These are phyloP conservation scores for Aspergillus conjunctus DNA, from an alignment of 495 filamentous ascomycete species.

Conservation along the genomic window DNA sequence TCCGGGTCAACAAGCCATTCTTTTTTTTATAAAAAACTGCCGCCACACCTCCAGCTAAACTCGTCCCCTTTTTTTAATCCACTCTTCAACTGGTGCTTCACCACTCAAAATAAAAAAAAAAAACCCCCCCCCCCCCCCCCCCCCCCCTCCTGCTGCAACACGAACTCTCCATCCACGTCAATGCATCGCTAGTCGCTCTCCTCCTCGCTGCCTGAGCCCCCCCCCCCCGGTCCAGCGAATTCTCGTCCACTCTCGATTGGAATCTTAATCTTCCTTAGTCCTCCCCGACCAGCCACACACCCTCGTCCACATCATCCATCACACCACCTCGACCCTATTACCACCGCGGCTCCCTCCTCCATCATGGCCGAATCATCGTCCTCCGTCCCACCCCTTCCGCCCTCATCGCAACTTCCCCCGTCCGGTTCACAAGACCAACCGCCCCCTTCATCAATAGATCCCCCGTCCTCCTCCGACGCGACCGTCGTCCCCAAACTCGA, in stretches of 20 bases:
- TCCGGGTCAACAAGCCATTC: no score
- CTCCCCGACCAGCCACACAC: conserved; percentile 9
- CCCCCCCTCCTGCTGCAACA: not conserved
- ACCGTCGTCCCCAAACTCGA: conserved; percentile 38
- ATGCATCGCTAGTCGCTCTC: not conserved
- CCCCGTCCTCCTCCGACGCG: conserved; percentile 24
- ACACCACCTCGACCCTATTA: conserved; percentile 5
- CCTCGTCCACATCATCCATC: not conserved
- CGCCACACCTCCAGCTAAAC: no score
- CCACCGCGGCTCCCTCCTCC: conserved; percentile 9
- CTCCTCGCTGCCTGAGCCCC: not conserved
- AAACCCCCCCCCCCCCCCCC: not conserved
- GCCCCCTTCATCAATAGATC: conserved; percentile 14
- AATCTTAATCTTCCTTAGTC: not conserved
- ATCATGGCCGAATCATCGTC: conserved; percentile 33
- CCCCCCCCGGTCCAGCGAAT: not conserved
- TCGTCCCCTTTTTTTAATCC: no score
- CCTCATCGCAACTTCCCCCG: conserved; percentile 23
- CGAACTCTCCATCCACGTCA: not conserved
- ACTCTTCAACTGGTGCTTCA: no score
- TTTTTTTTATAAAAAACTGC: no score
- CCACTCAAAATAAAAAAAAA: not conserved
- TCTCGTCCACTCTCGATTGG: not conserved
- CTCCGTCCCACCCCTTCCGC: conserved; percentile 24
- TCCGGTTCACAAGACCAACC: conserved; percentile 15